These are phyloP conservation scores for Rhizopus arrhizus DNA, from an alignment of 371 early-diverging fungal species.

Conservation along the genomic window DNA sequence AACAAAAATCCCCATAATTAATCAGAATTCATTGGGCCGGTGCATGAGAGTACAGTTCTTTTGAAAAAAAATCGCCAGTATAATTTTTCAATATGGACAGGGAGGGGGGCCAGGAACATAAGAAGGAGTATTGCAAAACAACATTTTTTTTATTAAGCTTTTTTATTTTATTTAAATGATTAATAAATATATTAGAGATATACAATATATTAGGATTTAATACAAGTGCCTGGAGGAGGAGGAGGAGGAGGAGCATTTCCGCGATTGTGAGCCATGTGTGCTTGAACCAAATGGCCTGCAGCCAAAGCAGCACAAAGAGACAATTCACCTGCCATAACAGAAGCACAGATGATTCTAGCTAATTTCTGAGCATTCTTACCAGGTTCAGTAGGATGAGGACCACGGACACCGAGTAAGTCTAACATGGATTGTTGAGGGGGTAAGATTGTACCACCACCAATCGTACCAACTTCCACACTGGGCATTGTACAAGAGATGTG, in stretches of 20 bases:
- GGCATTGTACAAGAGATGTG: constrained; percentile 94
- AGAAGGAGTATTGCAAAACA: too few species aligned
- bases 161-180: background rate
- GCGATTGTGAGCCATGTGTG: constrained; percentile 86
- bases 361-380: constrained; percentile 88
- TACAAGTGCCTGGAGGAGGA: constrained; percentile 24
- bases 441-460: constrained; percentile 94
- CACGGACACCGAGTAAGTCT: constrained; percentile 88
- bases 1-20: too few species aligned
- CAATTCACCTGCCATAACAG: constrained; percentile 97
- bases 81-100: too few species aligned
- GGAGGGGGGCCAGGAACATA: too few species aligned
- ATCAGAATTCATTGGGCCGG: too few species aligned
- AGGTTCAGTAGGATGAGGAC: constrained; percentile 81
- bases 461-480: constrained; percentile 92
- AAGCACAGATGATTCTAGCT: constrained; percentile 88
- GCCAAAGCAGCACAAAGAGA: constrained; percentile 86
- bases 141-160: background rate
- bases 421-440: constrained; percentile 89
- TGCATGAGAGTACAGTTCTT: too few species aligned
- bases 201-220: constrained; percentile 21
- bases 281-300: constrained; percentile 83
- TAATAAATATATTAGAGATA: background rate
- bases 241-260: constrained; percentile 27
- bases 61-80: too few species aligned